Evolutionary conservation across 2,329 filamentous ascomycete genomes (phyloP).

Genomic region (Sordariomycetes sp.): DNA sequence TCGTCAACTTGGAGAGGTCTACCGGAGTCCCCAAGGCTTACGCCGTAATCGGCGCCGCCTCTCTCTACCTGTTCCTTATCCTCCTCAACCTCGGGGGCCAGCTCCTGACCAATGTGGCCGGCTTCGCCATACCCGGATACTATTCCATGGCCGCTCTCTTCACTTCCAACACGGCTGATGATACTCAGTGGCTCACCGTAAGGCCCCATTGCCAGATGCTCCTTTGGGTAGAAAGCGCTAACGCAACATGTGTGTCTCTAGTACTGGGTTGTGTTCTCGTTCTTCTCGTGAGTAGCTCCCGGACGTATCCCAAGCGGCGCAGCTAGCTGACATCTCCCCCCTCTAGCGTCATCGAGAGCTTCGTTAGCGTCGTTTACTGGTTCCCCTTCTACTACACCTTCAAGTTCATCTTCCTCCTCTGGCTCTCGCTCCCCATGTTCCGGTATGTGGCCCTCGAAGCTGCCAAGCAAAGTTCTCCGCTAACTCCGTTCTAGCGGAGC

Average conservation of each 20-base stretch:
- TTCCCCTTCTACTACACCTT: slow-evolving; percentile 99
- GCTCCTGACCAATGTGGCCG: slow-evolving; percentile 76
- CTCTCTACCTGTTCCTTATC: slow-evolving; percentile 81
- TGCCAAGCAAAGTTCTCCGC: background rate
- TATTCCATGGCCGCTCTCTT: slow-evolving; percentile 74
- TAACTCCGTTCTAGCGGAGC: slow-evolving; percentile 53
- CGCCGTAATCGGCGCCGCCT: slow-evolving; percentile 59
- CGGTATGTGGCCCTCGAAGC: slow-evolving; percentile 46
- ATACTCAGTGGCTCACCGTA: slow-evolving; percentile 71
- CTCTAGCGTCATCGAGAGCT: slow-evolving; percentile 60
- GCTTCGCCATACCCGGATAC: slow-evolving; percentile 72
- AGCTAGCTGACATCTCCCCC: background rate
- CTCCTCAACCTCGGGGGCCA: slow-evolving; percentile 87
- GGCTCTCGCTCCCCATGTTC: slow-evolving; percentile 93
- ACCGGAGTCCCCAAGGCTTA: slow-evolving; percentile 77
- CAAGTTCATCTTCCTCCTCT: slow-evolving; percentile 96
- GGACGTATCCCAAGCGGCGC: slow-evolving; percentile 6
- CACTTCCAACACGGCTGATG: slow-evolving; percentile 56
- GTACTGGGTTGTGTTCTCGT: slow-evolving; percentile 83
- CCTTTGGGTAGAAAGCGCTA: no score
- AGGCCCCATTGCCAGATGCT: slow-evolving; percentile 12
- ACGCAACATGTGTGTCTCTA: slow-evolving; percentile 15
- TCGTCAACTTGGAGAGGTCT: slow-evolving; percentile 79
- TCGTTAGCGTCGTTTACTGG: slow-evolving; percentile 80
- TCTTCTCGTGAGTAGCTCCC: slow-evolving; percentile 47